Percentiles rank a stretch among this genome's conserved stretches.
Evolutionary conservation across 768 basidiomycete genomes (phyloP).

Genomic region (Suillus cothurnatus): DNA sequence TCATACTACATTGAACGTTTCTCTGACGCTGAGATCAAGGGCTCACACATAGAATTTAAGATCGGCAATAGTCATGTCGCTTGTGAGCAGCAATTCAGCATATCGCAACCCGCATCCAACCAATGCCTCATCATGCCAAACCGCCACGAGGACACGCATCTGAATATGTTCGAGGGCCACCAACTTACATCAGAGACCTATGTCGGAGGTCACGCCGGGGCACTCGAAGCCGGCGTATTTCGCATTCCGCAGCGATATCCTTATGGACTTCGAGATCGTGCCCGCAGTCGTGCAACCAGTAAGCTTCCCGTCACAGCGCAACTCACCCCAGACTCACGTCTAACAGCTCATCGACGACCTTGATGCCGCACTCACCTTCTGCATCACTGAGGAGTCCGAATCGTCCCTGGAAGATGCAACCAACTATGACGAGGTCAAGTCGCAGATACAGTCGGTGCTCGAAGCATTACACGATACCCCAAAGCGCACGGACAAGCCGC

Average conservation of each 20-base stretch:
- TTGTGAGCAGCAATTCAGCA: too few relatives aligned
- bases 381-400: slow-evolving; percentile 84
- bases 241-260: slow-evolving; percentile 94
- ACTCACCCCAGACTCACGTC: background rate
- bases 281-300: slow-evolving; percentile 83
- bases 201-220: slow-evolving; percentile 98
- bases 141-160: slow-evolving; percentile 89
- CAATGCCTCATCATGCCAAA: slow-evolving; percentile 99
- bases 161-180: slow-evolving; percentile 94
- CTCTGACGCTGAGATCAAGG: too few relatives aligned
- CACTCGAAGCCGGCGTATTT: slow-evolving; percentile 97
- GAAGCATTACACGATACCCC: slow-evolving; percentile 93
- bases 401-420: slow-evolving; percentile 76
- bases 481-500: slow-evolving; percentile 83
- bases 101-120: too few relatives aligned
- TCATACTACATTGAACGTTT: too few relatives aligned
- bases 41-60: too few relatives aligned
- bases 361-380: slow-evolving; percentile 89
- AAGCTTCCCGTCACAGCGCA: slow-evolving; percentile 2
- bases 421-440: slow-evolving; percentile 94
- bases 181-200: slow-evolving; percentile 97
- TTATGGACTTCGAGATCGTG: slow-evolving; percentile 92
- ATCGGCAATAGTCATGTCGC: too few relatives aligned
- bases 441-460: slow-evolving; percentile 71
- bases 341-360: slow-evolving; percentile 88